These are phyloP conservation scores for Umbelopsis sp. DNA, from an alignment of 192 early-diverging fungal genomes.

Conservation along the genomic window DNA sequence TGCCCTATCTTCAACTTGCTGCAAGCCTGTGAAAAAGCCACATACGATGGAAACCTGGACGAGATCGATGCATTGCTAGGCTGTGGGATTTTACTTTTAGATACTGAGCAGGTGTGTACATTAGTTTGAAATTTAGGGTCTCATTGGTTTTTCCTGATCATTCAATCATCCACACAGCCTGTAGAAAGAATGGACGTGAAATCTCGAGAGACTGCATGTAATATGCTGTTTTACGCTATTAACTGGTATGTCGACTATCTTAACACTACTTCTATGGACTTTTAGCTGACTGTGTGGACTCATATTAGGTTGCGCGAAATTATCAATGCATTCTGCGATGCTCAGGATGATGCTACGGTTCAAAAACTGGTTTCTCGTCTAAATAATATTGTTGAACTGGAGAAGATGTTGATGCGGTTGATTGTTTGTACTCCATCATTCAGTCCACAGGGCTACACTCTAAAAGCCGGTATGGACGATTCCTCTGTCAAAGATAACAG, in stretches of 20 bases:
- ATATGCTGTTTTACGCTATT: constrained; percentile 47
- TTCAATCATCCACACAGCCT: neutral
- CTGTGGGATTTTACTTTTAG: constrained; percentile 57
- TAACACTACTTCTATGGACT: neutral
- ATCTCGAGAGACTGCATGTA: constrained; percentile 25
- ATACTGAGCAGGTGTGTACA: constrained; percentile 37
- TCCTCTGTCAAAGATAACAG: neutral
- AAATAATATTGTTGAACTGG: constrained; percentile 42
- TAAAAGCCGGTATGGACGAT: neutral
- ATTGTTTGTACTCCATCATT: constrained; percentile 9
- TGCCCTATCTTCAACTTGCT: constrained; percentile 71
- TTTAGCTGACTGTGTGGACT: neutral
- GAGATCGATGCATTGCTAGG: constrained; percentile 73
- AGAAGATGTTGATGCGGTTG: constrained; percentile 28
- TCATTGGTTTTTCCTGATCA: constrained; percentile 18
- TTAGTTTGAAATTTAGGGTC: neutral
- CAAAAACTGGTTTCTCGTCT: constrained; percentile 44
- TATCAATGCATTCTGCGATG: constrained; percentile 61
- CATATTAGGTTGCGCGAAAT: constrained; percentile 68
- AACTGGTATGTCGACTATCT: constrained; percentile 50
- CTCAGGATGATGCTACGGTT: constrained; percentile 35
- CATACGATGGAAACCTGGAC: constrained; percentile 50
- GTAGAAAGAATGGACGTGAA: neutral
- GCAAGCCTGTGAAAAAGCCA: constrained; percentile 69
- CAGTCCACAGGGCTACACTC: neutral